These are phyloP conservation scores for Penicillium sp. DNA, from an alignment of 2,329 filamentous ascomycete species.

Conservation along the genomic window DNA sequence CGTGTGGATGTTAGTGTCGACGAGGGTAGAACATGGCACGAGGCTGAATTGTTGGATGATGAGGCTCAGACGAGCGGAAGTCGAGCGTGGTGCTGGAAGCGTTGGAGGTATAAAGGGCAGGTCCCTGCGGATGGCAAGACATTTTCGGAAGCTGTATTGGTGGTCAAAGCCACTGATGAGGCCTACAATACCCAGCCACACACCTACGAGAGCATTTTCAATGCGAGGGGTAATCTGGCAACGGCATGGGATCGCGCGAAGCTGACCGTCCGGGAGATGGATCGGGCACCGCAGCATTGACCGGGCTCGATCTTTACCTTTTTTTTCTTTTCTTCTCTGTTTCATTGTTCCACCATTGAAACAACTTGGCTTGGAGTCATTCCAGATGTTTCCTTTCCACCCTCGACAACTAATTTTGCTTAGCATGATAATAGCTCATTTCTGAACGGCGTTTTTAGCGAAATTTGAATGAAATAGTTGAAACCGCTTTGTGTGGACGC, in stretches of 20 bases:
- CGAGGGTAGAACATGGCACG: slow-evolving; percentile 65
- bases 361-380: neutral
- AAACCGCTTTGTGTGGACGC: neutral
- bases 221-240: slow-evolving; percentile 4
- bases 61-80: slow-evolving; percentile 32
- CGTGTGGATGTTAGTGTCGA: slow-evolving; percentile 70
- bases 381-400: neutral
- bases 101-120: slow-evolving; percentile 58
- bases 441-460: neutral
- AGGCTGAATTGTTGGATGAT: slow-evolving; percentile 48
- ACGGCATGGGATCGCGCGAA: slow-evolving; percentile 6
- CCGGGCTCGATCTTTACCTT: neutral
- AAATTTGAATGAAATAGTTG: neutral
- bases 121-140: slow-evolving; percentile 51
- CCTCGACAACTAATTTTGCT: neutral
- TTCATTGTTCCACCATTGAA: neutral
- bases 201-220: slow-evolving; percentile 5
- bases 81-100: slow-evolving; percentile 66
- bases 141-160: slow-evolving; percentile 46
- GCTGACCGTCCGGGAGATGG: neutral
- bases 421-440: neutral
- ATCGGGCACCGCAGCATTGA: neutral
- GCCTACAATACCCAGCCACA: slow-evolving; percentile 67
- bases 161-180: slow-evolving; percentile 69
- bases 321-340: neutral